A percentile compares a stretch with the other conserved stretches of the same genome.
Evolutionary conservation across 2,329 filamentous ascomycete species (phyloP).

Genomic region (Leptographium flavum): DNA sequence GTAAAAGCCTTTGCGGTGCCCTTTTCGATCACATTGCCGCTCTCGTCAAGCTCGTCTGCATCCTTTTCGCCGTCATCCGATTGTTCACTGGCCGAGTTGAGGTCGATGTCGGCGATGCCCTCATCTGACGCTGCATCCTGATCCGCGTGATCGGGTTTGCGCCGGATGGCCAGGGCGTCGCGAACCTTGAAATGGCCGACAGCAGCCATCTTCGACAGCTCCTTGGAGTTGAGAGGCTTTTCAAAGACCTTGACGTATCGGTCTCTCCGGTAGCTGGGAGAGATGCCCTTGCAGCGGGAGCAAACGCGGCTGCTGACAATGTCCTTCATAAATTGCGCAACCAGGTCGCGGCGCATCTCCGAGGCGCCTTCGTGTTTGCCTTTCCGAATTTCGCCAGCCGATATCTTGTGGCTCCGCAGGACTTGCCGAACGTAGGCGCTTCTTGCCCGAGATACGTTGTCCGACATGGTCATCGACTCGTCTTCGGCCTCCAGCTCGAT

Average conservation of each 20-base stretch:
- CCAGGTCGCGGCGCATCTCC: constrained; percentile 58
- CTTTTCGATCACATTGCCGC: constrained; percentile 43
- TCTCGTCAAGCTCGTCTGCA: constrained; percentile 34
- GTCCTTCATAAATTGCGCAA: constrained; percentile 68
- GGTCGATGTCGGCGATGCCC: constrained; percentile 51
- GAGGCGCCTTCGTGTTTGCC: constrained; percentile 74
- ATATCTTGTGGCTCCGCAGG: constrained; percentile 45
- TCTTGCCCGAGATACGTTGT: constrained; percentile 36
- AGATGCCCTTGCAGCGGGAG: constrained; percentile 51
- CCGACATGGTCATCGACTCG: constrained; percentile 40
- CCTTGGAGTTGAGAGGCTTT: constrained; percentile 59
- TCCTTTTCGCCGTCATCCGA: constrained; percentile 33
- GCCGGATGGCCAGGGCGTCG: constrained; percentile 51
- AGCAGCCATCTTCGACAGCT: constrained; percentile 57
- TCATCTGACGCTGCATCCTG: constrained; percentile 44
- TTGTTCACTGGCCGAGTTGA: constrained; percentile 25
- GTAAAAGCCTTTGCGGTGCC: constrained; percentile 23
- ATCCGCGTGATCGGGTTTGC: constrained; percentile 17
- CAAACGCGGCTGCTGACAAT: constrained; percentile 61
- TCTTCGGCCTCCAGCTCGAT: constrained; percentile 47
- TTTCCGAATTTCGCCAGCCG: constrained; percentile 33
- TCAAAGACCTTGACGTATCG: constrained; percentile 88
- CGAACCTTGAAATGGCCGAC: constrained; percentile 50
- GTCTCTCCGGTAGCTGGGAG: constrained; percentile 77
- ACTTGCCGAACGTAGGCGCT: constrained; percentile 58